Evolutionary conservation across 768 basidiomycete genomes (phyloP), one percentile per base, ranked within the genome.

Genomic region (Lactarius tabidus): DNA sequence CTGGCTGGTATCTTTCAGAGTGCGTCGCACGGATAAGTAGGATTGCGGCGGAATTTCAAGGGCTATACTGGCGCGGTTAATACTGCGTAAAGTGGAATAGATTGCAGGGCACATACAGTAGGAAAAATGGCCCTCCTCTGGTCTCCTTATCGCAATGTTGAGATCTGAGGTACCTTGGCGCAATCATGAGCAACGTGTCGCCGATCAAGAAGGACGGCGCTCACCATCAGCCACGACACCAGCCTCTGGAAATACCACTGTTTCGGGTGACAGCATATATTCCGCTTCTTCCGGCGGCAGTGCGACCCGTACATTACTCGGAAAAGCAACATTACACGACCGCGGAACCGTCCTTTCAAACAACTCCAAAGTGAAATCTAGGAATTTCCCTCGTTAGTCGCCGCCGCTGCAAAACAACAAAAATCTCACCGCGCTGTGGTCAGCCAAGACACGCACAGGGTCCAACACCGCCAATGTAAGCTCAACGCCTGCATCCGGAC

Each of bases 281-380:
- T 75, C 70, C 54, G 59, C 38, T 18, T 72, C 75, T 38, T 77
- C 72, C 0, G 85, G 29, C 15, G 68, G 59, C 38, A 85, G 69
- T 12, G 75, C 62, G 10, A 92, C 81, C 23, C 76, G 67, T 43
- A 91, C 75, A 28, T 72, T 71, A 74, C 89, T 91, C 2, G 80
- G 80, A 48, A 74, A 75, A 2, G 91, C 90, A 52, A 91, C 84
- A 8, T 89, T 89, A 74, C 93, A 95, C 2, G 81, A 70, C 26
- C 75, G 77, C n/a, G 82, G 79, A 54, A 95, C 84, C 6, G 73
- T 76, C 23, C 87, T 83, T 71, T 83, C 88, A 72, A 93, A 94
- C 2, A 93, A 70, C 18, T 76, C 72, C 57, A 95, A 80, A 12
- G 87, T 87, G 89, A 89, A 93, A 76, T 93, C 91, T 91, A 53